phyloP scores from a whole-genome alignment of 2,329 filamentous ascomycete species.

The Fusarium sp. region DNA sequence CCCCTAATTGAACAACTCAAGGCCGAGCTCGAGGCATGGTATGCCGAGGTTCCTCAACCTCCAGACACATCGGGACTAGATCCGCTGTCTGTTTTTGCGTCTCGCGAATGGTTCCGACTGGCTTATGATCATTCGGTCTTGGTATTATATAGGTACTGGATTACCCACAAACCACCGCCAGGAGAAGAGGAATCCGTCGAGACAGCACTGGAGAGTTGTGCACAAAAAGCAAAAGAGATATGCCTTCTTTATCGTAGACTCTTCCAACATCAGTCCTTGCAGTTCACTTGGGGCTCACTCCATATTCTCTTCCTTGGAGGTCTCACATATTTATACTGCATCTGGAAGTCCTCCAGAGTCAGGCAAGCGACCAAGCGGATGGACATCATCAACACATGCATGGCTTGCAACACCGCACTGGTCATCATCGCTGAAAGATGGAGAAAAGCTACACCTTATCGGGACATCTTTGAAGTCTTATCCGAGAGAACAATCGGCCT shows the following conservation, averaged over 20 bases:
- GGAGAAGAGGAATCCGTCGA: slow-evolving; percentile 28
- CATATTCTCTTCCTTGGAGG: slow-evolving; percentile 51
- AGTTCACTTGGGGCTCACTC: slow-evolving; percentile 49
- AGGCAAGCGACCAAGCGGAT: slow-evolving; percentile 17
- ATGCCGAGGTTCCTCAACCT: slow-evolving; percentile 28
- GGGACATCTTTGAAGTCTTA: slow-evolving; percentile 49
- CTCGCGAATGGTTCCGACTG: slow-evolving; percentile 52
- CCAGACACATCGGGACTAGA: slow-evolving; percentile 18
- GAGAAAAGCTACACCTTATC: slow-evolving; percentile 47
- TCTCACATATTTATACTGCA: slow-evolving; percentile 50
- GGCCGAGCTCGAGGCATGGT: slow-evolving; percentile 45
- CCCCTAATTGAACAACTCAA: slow-evolving; percentile 33
- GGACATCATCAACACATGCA: slow-evolving; percentile 49
- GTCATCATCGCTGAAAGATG: slow-evolving; percentile 51
- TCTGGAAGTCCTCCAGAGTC: slow-evolving; percentile 38
- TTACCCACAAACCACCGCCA: slow-evolving; percentile 27
- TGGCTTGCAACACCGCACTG: slow-evolving; percentile 50
- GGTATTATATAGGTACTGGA: slow-evolving; percentile 50
- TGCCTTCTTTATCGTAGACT: slow-evolving; percentile 50
- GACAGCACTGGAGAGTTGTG: slow-evolving; percentile 19
- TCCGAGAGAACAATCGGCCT: slow-evolving; percentile 45
- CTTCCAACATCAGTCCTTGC: slow-evolving; percentile 42
- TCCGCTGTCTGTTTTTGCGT: slow-evolving; percentile 49
- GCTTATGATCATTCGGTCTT: slow-evolving; percentile 54
- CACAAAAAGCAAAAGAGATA: slow-evolving; percentile 42